A percentile compares a stretch with the other conserved stretches of the same genome.
Evolutionary conservation across 345 rosid species (phyloP).

Genomic region (Gynandropsis gynandra): DNA sequence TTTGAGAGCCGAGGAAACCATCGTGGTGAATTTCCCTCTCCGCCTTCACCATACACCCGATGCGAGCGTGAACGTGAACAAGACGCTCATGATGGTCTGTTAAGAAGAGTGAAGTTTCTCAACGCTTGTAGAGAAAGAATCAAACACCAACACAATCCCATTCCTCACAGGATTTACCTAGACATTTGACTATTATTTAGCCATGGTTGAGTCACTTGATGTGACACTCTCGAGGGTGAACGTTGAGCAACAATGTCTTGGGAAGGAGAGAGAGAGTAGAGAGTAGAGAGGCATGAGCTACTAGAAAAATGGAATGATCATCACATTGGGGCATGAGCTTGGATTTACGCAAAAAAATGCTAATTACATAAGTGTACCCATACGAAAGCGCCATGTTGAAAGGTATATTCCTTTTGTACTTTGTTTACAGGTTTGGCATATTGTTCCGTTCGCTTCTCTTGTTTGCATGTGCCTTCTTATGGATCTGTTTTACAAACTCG

Average conservation of each 20-base stretch:
- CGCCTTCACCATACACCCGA: constrained; percentile 74
- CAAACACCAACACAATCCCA: constrained; percentile 71
- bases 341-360: no score
- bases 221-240: constrained; percentile 40
- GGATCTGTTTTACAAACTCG: no score
- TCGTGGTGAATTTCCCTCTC: constrained; percentile 59
- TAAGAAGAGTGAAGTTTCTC: constrained; percentile 57
- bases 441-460: no score
- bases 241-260: constrained; percentile 40
- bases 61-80: constrained; percentile 59
- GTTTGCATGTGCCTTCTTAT: no score
- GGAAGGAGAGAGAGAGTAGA: constrained; percentile 26
- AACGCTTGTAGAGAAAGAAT: constrained; percentile 71
- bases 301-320: no score
- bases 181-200: constrained; percentile 54
- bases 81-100: constrained; percentile 62
- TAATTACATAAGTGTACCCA: no score
- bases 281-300: no score
- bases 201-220: constrained; percentile 68
- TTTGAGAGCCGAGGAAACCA: constrained; percentile 56
- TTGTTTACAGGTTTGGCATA: no score
- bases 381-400: no score
- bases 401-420: no score
- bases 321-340: no score
- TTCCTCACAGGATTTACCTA: constrained; percentile 54